Evolutionary conservation across 139 green algal genomes (phyloP).

Genomic region (Chlamydomonas sp.): DNA sequence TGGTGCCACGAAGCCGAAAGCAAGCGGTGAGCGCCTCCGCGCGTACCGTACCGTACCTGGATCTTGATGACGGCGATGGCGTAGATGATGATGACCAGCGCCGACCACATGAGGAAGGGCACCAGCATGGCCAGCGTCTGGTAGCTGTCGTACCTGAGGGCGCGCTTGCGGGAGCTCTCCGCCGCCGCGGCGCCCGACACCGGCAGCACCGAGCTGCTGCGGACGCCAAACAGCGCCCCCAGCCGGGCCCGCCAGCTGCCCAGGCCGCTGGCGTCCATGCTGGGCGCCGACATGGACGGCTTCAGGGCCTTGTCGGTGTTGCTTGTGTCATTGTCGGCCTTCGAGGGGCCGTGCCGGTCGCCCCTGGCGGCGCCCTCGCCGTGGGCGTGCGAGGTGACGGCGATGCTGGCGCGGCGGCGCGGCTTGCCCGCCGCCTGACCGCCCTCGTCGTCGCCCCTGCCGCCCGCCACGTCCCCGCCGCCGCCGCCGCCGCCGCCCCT

Average conservation of each 20-base stretch:
- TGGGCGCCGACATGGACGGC: too few species aligned
- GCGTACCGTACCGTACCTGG: background rate
- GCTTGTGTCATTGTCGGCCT: too few species aligned
- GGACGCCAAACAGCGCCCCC: background rate
- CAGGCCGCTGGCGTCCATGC: too few species aligned
- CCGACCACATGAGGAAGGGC: constrained; percentile 21
- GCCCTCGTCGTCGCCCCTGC: background rate
- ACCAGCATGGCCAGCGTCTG: constrained; percentile 2
- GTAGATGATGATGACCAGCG: constrained; percentile 19
- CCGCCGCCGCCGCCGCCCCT: background rate
- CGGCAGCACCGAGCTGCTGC: background rate
- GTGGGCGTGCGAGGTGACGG: too few species aligned
- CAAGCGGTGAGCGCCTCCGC: background rate
- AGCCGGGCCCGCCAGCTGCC: too few species aligned
- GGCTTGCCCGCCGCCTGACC: too few species aligned
- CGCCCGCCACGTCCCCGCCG: too few species aligned
- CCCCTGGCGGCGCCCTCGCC: too few species aligned
- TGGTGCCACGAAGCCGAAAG: background rate
- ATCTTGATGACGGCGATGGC: constrained; percentile 4
- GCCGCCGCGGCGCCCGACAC: background rate
- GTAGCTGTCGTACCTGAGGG: constrained; percentile 10
- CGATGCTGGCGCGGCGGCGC: too few species aligned
- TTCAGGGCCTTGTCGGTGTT: too few species aligned
- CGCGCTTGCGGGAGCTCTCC: background rate
- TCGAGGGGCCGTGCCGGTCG: too few species aligned